Base-by-base conservation (phyloP, 2,329 filamentous ascomycete species). In the Xylaria sp. region DNA sequence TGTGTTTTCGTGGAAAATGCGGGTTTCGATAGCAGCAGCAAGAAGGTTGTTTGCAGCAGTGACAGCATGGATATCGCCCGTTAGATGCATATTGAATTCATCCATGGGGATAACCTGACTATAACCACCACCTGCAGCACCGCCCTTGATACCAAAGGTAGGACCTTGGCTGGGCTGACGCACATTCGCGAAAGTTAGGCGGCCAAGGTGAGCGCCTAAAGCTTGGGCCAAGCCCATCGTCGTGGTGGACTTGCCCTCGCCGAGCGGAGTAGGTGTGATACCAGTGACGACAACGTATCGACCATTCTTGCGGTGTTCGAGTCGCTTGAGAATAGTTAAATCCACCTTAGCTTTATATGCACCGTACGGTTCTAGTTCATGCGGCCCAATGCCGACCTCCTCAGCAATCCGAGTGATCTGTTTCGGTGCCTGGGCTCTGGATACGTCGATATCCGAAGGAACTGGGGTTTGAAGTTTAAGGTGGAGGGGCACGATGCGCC, bases 101-200 rank as follows among this genome's bases (percentile, higher is more conserved):
- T 99, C 96, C 96, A 99, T 99, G 67, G 96, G 96, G 76, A 99
- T 98, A 78, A 99, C 96, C 81, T 99, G 96, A 80, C 93, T 97
- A 88, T 98, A 99, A 46, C 96, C 96, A 80, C 96, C 96, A 77
- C 96, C 96, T 65, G 96, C 96, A 68, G 96, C 96, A 77, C 96
- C 96, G 71, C 96, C 96, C 86, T 99, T 99, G 87, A 99, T 98
- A 77, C 96, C 96, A 80, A 99, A 99, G 0, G 96, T 99, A 65
- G 96, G 96, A 4, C 96, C 96, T 83, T 98, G 96, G 76, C 93
- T 97, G 59, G 96, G 96, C 80, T 99, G 96, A 69, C 96, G 90
- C 59, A 99, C 96, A 79, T 99, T 98, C 81, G 96, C 96, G 80
- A 99, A 98, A 3, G 92, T 92, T 73, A 98, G 87, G 67, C 92